Evolutionary conservation across 2,329 filamentous ascomycete genomes (phyloP).

Genomic region (Penicillium thymicola): DNA sequence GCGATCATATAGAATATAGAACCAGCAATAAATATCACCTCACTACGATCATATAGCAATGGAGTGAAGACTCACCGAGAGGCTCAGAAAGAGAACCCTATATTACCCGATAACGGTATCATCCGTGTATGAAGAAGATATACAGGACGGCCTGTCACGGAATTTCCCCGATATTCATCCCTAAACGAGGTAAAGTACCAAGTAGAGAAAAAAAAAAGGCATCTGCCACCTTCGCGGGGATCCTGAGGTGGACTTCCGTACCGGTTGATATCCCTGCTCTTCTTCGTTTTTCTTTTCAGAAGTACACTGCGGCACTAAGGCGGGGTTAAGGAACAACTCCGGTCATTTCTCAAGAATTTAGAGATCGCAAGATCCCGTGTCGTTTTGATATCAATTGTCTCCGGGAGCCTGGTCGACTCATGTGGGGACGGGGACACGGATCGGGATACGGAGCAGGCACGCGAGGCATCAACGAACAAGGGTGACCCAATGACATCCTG

Average conservation of each 20-base stretch:
- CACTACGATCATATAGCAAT: background rate
- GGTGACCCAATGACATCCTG: background rate
- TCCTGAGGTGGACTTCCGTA: background rate
- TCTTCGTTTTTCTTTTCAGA: background rate
- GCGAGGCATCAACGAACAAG: background rate
- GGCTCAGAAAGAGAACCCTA: slow-evolving; percentile 13
- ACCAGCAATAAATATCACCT: background rate
- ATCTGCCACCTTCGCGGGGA: background rate
- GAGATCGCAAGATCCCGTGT: background rate
- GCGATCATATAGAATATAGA: background rate
- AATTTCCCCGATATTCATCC: slow-evolving; percentile 6
- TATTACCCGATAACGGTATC: slow-evolving; percentile 21
- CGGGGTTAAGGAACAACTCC: background rate
- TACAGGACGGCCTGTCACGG: slow-evolving; percentile 4
- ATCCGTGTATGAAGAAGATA: background rate
- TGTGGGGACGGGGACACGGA: background rate
- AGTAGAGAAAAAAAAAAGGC: background rate
- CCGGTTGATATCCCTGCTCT: slow-evolving; percentile 3
- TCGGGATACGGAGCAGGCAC: background rate
- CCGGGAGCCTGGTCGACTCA: background rate
- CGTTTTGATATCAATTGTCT: background rate
- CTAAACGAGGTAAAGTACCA: background rate
- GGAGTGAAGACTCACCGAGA: slow-evolving; percentile 16
- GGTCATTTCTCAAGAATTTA: background rate
- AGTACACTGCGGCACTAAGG: background rate